Base-by-base conservation (phyloP, 495 filamentous ascomycete species). In the Corynascus novoguineensis region DNA sequence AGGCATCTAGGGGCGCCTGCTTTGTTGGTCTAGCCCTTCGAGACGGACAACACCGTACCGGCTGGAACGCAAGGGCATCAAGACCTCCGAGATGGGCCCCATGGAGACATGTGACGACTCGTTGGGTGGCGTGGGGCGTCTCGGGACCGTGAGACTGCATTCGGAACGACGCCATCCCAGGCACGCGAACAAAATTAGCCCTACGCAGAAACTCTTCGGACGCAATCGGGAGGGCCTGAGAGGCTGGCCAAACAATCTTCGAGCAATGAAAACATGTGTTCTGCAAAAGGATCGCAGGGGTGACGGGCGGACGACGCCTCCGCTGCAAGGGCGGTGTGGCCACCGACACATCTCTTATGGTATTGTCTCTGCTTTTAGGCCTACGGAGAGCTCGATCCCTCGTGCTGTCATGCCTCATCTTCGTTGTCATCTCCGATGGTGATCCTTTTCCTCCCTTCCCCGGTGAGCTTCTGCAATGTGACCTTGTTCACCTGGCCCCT, bases 401-500 rank as follows among this genome's bases (percentile, higher is more conserved):
- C 60, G 62, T 59, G 27, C 55, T 60, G 28, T 61, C 59, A 50
- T 50, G 47, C 55, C 54, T 81, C 79, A 73, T 82, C 79, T 69
- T 86, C 85, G 60, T 86, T 83, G 64, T 87, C 81, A 66, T 75
- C 83, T 69, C 78, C 87, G 75, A 93, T 83, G 73, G 81, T 89
- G 73, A 97, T 89, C 75, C 90, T 96, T 72, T 86, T 95, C 62
- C 90, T 86, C 59, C 87, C 87, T 59, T 75, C 76, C 68, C 86
- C 87, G 58, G 86, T 91, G 64, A 97, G 84, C 70, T 86, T 84
- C 72, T 92, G 90, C 70, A 95, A 73, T 64, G 89, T 87, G 64
- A 97, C 85, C 73, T 88, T 90, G 75, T 91, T 86, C 63, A 84
- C 79, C 75, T 97, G 91, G 50, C 84, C 83, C 45, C 88, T 86